Evolutionary conservation across 495 filamentous ascomycete genomes (phyloP).

Genomic region (Hypoxylon subgilvum): DNA sequence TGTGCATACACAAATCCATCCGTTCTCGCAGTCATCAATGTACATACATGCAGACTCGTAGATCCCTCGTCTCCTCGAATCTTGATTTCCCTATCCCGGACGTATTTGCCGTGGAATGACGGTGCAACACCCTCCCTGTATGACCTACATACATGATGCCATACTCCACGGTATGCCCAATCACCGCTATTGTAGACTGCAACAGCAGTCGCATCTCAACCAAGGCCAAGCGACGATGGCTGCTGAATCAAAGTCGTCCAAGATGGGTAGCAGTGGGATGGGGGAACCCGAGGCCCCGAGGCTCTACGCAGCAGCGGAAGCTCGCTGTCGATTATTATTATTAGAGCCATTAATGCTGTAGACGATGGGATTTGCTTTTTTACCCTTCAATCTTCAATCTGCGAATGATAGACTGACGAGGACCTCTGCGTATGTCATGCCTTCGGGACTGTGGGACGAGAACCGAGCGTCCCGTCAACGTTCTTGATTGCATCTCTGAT

Average conservation of each 20-base stretch:
- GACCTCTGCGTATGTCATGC: background rate
- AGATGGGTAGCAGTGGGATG: constrained; percentile 28
- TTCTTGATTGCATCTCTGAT: constrained; percentile 8
- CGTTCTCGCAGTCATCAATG: constrained; percentile 15
- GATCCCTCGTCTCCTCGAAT: constrained; percentile 34
- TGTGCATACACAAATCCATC: constrained; percentile 38
- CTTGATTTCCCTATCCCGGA: constrained; percentile 29
- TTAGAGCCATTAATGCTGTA: too few species aligned
- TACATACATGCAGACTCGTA: constrained; percentile 31
- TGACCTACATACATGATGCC: constrained; percentile 41
- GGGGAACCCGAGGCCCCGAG: constrained; percentile 32
- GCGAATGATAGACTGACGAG: background rate
- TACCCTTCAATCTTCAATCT: too few species aligned
- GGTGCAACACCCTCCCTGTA: constrained; percentile 36
- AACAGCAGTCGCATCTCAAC: constrained; percentile 31
- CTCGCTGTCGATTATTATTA: constrained; percentile 7
- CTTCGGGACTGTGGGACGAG: constrained; percentile 14
- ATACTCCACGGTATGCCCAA: constrained; percentile 28
- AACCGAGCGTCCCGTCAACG: background rate
- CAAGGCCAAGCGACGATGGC: constrained; percentile 28
- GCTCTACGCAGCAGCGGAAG: constrained; percentile 19
- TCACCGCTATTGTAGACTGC: constrained; percentile 23
- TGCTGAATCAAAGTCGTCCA: constrained; percentile 24
- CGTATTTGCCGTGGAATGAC: constrained; percentile 35
- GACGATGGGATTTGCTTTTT: constrained; percentile 3